Evolutionary conservation across 2,329 filamentous ascomycete genomes (phyloP), one percentile per base, ranked within the genome.

Genomic region (Didymella pinodella): DNA sequence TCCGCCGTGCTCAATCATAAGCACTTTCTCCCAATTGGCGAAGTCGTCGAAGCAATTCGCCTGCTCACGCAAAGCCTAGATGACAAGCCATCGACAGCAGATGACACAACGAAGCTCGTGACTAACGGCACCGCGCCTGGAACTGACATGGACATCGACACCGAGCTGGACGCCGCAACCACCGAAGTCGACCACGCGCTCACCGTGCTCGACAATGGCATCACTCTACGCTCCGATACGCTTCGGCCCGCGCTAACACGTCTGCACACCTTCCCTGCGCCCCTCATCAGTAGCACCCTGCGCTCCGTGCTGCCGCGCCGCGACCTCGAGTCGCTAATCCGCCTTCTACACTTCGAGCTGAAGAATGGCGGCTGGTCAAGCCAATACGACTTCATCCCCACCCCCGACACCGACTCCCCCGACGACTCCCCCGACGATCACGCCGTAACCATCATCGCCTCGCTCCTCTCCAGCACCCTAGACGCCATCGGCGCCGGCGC

Each of bases 311-410:
- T 92, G 59, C 83, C 84, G 47, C 87, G 86, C 2, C 84, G 89
- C 63, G 89, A 93, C 65, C 86, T 90, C 25, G 80, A 92, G 11
- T 87, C 88, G 34, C 83, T 94, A 52, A 88, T 93, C 66, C 85
- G 90, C 65, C 81, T 93, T 6, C 82, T 94, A 29, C 87, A 90
- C 55, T 83, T 89, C 63, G 90, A 93, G 77, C 82, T 94, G 45
- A 86, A 88, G 50, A 86, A 88, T 64, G 90, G 90, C 57, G 88
- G 88, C 31, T 94, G 91, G 91, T 92, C 89, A 0, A 85, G 87
- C 18, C 83, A 86, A 22, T 92, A 93, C 74, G 78, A 90, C 36
- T 89, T 90, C 66, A 76, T 79, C 11, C 83, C 84, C 14, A 76
- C 80, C 50, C 83, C 84, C 16, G 76, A 80, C 50, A 78, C 82